These are phyloP conservation scores for Globisporangium takayamanum DNA, from an alignment of 352 stramenopile genomes.

Conservation along the genomic window DNA sequence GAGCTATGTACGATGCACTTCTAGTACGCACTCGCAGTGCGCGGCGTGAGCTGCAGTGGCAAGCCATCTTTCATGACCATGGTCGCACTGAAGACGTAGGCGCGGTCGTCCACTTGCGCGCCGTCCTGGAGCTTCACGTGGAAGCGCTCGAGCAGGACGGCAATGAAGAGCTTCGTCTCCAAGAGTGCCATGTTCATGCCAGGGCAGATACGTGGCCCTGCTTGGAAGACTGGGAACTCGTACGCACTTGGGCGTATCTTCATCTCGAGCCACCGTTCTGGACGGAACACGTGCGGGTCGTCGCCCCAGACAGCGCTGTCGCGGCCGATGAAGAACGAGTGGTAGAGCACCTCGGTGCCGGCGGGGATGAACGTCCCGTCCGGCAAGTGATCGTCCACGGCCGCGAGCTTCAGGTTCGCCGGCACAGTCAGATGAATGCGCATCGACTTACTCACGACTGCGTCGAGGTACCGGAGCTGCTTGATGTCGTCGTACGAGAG, in stretches of 20 bases:
- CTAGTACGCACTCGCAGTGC: not conserved
- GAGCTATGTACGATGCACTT: no score
- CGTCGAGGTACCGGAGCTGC: slow-evolving; percentile 53
- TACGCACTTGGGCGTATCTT: slow-evolving; percentile 43
- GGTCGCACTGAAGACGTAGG: slow-evolving; percentile 39
- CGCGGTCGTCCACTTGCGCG: slow-evolving; percentile 26
- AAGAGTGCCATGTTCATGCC: slow-evolving; percentile 68
- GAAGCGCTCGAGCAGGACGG: slow-evolving; percentile 32
- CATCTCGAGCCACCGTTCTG: slow-evolving; percentile 65
- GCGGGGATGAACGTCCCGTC: slow-evolving; percentile 45
- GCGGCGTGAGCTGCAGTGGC: slow-evolving; percentile 31
- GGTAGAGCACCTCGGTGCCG: slow-evolving; percentile 54
- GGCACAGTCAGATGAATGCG: slow-evolving; percentile 9
- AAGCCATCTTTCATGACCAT: slow-evolving; percentile 45
- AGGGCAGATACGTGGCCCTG: slow-evolving; percentile 54
- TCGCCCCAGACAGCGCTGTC: slow-evolving; percentile 36
- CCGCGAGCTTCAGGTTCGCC: no score
- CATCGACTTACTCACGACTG: slow-evolving; percentile 56
- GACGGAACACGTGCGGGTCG: slow-evolving; percentile 43
- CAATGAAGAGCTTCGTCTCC: slow-evolving; percentile 51
- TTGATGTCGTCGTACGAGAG: slow-evolving; percentile 54
- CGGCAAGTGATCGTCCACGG: not conserved
- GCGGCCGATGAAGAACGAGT: slow-evolving; percentile 66
- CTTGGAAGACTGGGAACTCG: slow-evolving; percentile 69
- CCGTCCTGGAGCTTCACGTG: slow-evolving; percentile 29